Evolutionary conservation across 805 yeast species (phyloP), one percentile per base, ranked within the genome.

Genomic region (Priceomyces castillae): DNA sequence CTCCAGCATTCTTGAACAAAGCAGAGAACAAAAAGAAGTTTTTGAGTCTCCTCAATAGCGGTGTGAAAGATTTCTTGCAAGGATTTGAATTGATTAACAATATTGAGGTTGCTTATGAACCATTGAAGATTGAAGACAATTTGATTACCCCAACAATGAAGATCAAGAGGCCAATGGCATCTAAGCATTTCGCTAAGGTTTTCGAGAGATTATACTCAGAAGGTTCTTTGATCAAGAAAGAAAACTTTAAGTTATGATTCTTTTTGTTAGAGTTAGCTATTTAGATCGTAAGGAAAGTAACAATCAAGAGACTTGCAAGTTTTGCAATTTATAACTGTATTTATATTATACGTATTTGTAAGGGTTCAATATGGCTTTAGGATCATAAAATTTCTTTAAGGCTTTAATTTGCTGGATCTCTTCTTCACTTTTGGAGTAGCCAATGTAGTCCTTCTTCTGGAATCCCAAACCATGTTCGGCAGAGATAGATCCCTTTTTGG

Each of bases 401-500:
- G 81, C 81, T 61, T 82, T 84, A 77, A 94, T 90, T 69, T 90
- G 62, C 33, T 71, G 60, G 46, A 94, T 78, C 62, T 89, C 90
- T 41, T 71, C 69, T 10, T 76, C 81, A 50, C 80, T 78, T 73
- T 90, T 94, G 41, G 95, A 78, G 70, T 92, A 94, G 7, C 84
- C 84, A 52, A 92, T 77, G 62, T 86, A 94, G 59, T 87, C 86
- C 55, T 85, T 89, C 84, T 94, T 94, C 59, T 92, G 97, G 78
- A 94, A 88, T 0, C 99, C 99, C 45, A 94, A 74, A 12, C 99
- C 99, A 63, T 94, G 99, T 65, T 94, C 99, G 20, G 99, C 99
- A 46, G 95, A 85, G 42, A 94, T 84, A 1, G 98, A 90, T 17
- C 99, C 99, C 26, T 82, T 70, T 49, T 79, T 73, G 20, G 65